These are phyloP conservation scores for Picea sitchensis DNA, from an alignment of 75 land plant genomes.

Conservation along the genomic window DNA sequence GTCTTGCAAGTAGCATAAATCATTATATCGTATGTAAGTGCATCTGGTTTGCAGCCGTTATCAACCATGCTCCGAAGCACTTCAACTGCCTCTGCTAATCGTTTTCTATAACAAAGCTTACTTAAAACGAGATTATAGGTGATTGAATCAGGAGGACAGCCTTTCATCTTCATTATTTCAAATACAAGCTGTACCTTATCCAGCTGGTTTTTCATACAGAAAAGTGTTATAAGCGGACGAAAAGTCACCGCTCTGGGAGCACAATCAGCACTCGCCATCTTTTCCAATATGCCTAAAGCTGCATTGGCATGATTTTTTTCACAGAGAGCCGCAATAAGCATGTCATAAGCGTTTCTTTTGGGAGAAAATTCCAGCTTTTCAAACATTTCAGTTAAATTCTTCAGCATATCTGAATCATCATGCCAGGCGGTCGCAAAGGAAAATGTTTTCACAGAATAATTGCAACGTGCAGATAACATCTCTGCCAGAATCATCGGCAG, in stretches of 20 bases:
- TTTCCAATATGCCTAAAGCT: neutral
- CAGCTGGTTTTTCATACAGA: neutral
- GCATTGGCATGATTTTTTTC: neutral
- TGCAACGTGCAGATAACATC: too few species aligned
- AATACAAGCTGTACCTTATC: neutral
- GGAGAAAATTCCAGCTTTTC: constrained; percentile 2
- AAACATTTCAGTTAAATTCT: neutral
- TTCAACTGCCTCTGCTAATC: neutral
- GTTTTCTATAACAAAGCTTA: neutral
- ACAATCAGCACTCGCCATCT: neutral
- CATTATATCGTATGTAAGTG: constrained; percentile 2
- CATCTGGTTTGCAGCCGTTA: neutral
- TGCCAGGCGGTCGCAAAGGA: neutral
- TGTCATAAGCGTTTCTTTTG: neutral
- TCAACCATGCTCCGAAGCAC: neutral
- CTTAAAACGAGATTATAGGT: neutral
- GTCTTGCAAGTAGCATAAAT: constrained; percentile 2
- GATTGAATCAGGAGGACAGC: neutral
- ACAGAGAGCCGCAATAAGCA: constrained; percentile 8
- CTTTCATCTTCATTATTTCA: constrained; percentile 6
- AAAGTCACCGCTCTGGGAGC: neutral
- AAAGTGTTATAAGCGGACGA: neutral
- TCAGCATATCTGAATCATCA: neutral
- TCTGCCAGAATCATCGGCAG: too few species aligned
- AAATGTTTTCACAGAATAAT: too few species aligned